phyloP scores from a whole-genome alignment of 2,329 filamentous ascomycete species.

The Nothophaeocryptopus gaeumannii region DNA sequence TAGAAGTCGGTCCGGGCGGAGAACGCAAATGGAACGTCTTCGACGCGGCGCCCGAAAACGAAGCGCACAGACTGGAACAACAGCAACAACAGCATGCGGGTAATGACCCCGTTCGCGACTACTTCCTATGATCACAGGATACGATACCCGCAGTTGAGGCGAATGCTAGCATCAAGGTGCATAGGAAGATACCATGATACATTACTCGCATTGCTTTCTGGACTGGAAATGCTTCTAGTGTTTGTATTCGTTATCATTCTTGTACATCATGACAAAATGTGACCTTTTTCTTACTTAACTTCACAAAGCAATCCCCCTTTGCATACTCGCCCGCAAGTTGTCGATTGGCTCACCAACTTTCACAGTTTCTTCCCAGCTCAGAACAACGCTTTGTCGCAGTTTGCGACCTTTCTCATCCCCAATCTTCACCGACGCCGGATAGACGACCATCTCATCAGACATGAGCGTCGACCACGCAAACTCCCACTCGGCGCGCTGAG shows the following conservation, averaged over 20 bases:
- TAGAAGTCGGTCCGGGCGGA: constrained; percentile 91
- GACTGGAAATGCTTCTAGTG: constrained; percentile 1
- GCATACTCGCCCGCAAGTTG: too few relatives aligned
- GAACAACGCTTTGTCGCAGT: constrained; percentile 13
- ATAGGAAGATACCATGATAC: constrained; percentile 17
- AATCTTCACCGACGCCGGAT: constrained; percentile 20
- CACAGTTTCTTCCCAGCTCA: constrained; percentile 13
- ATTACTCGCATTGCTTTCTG: constrained; percentile 3
- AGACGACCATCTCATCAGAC: constrained; percentile 19
- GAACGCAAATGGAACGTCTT: constrained; percentile 98
- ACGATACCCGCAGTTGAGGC: background rate
- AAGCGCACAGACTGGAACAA: constrained; percentile 75
- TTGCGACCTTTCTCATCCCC: constrained; percentile 17
- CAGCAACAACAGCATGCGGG: constrained; percentile 63
- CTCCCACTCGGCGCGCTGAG: constrained; percentile 19
- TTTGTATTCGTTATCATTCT: background rate
- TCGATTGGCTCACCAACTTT: constrained; percentile 3
- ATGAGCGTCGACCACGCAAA: constrained; percentile 21
- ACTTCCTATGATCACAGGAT: constrained; percentile 53
- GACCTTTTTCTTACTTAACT: background rate
- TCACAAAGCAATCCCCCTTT: too few relatives aligned
- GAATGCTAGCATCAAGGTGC: constrained; percentile 8
- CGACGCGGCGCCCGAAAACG: constrained; percentile 93
- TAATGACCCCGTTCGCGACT: constrained; percentile 67
- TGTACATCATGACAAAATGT: background rate